Conservation (phyloP, 2,329 filamentous ascomycete genomes). For the Stemphylium lycopersici region DNA sequence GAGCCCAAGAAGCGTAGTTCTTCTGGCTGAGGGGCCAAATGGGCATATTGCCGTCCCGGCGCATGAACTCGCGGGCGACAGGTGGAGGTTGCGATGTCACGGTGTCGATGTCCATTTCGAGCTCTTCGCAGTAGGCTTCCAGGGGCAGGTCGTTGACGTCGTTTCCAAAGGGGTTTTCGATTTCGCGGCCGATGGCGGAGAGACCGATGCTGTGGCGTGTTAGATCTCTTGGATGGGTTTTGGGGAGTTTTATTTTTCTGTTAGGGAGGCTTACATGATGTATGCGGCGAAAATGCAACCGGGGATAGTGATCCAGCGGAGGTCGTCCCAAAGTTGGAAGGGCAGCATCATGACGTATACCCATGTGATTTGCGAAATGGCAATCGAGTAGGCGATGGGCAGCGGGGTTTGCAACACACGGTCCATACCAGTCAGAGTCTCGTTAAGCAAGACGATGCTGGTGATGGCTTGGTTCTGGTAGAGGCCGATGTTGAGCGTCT, state of each 20-base stretch:
- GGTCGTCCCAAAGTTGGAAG: constrained; percentile 72
- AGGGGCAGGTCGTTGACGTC: constrained; percentile 74
- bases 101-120: constrained; percentile 75
- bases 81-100: constrained; percentile 66
- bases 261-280: constrained; percentile 63
- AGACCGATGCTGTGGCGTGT: constrained; percentile 65
- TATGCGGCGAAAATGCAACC: constrained; percentile 75
- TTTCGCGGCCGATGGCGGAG: constrained; percentile 76
- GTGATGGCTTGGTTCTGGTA: constrained; percentile 65
- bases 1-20: constrained; percentile 48
- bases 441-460: constrained; percentile 69
- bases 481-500: constrained; percentile 62
- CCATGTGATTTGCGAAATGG: constrained; percentile 86
- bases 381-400: constrained; percentile 81
- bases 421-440: constrained; percentile 74
- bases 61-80: constrained; percentile 59
- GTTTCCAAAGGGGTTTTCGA: constrained; percentile 84
- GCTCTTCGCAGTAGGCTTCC: constrained; percentile 76
- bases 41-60: constrained; percentile 57
- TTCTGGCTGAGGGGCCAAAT: constrained; percentile 62
- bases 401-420: constrained; percentile 82
- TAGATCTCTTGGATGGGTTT: no score
- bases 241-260: no score
- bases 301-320: constrained; percentile 79
- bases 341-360: constrained; percentile 81